Base-by-base conservation (phyloP, 192 early-diverging fungal genomes). In the Backusella psychrophila region DNA sequence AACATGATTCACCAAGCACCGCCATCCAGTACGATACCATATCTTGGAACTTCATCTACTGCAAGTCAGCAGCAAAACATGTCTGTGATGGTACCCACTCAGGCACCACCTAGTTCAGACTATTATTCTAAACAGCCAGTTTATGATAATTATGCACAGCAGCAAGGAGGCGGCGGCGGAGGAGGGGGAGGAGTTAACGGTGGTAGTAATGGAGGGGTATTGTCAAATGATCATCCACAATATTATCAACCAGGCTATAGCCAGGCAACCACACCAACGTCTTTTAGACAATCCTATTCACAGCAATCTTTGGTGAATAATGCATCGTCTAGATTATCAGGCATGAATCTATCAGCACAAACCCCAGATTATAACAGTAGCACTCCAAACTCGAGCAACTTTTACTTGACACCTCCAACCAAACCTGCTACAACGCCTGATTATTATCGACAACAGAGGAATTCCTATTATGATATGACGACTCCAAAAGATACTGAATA, bases 291-390 rank as follows among this genome's bases (percentile, higher is more conserved):
- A 23, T 29, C 44, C 4, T 66, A 74, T 65, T 36, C 74, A 9
- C 49, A 66, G 1, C 59, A 63, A 29, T 63, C 74, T 4, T 52
- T 42, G 19, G 74, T 68, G 26, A 39, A 39, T n/a, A 71, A 14
- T 42, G 15, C 70, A 9, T 26, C 42, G 14, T 21, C 36, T 23
- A 35, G 68, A 38, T 12, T 69, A 6, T 69, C 68, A 35, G 21
- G 38, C 38, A 69, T 69, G 2, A 69, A 41, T 69, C n/a, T 69
- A 38, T 41, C 68, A 14, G n/a, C 41, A 71, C 70, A 26, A 71
- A 39, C 69, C 44, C 41, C 38, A 44, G 39, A 71, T 15, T 44
- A 12, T 31, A 67, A 31, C 49, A 31, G 19, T 23, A 75, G 5
- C 35, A 31, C 15, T 0, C 70, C 26, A 29, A 71, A 11, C 8